phyloP scores from a whole-genome alignment of 2,329 filamentous ascomycete genomes.

The Thielaviopsis musarum region DNA sequence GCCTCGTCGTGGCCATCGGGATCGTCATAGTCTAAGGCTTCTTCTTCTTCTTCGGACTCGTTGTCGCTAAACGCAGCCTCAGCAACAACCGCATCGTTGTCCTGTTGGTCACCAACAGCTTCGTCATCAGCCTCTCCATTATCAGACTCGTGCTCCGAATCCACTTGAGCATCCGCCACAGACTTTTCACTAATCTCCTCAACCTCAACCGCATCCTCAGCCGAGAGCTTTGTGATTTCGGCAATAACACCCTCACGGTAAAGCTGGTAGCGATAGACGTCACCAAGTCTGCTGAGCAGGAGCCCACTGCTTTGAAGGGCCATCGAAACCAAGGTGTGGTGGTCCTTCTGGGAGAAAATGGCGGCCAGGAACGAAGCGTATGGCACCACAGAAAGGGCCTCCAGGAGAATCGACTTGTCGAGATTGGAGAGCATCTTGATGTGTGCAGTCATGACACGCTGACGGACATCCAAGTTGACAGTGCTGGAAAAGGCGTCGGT shows the following conservation, averaged over 20 bases:
- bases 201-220: conserved; percentile 14
- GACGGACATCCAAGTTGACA: conserved; percentile 82
- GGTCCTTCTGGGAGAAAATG: conserved; percentile 89
- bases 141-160: conserved; percentile 12
- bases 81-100: conserved; percentile 9
- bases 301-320: conserved; percentile 83
- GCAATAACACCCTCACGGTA: conserved; percentile 91
- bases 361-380: conserved; percentile 93
- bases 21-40: not conserved
- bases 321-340: conserved; percentile 68
- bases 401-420: conserved; percentile 68
- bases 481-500: conserved; percentile 97
- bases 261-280: conserved; percentile 88
- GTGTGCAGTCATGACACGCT: conserved; percentile 91
- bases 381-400: conserved; percentile 71
- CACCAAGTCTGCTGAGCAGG: conserved; percentile 64
- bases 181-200: conserved; percentile 17
- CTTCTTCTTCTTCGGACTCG: conserved; percentile 1
- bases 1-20: conserved; percentile 19
- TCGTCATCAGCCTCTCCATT: conserved; percentile 10
- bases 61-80: not conserved
- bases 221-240: conserved; percentile 71
- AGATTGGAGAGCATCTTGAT: conserved; percentile 95
- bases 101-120: conserved; percentile 16
- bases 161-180: conserved; percentile 10